Conservation (phyloP, 2,329 filamentous ascomycete genomes). For the Fonsecaea nubica region DNA sequence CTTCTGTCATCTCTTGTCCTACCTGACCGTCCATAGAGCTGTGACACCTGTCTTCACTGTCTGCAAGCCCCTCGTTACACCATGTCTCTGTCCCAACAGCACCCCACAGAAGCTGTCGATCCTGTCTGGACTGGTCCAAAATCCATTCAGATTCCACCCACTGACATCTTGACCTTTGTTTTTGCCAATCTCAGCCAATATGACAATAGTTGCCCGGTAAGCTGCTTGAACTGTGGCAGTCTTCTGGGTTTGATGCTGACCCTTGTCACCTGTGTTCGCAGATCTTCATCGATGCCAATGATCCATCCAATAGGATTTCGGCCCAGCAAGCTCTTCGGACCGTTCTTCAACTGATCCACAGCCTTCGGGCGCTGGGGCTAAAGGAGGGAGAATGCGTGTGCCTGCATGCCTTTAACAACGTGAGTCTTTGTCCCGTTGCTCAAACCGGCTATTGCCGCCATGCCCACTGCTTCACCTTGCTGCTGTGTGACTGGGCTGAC, state of each 20-base stretch:
- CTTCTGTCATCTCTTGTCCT: conserved; percentile 22
- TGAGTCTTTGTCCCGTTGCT: conserved; percentile 43
- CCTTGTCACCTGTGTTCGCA: conserved; percentile 15
- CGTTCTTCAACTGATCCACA: conserved; percentile 50
- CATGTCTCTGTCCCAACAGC: conserved; percentile 28
- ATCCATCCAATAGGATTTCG: conserved; percentile 48
- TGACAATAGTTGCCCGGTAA: conserved; percentile 46
- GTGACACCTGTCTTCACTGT: conserved; percentile 28
- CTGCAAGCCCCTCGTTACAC: conserved; percentile 35
- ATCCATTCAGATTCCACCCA: conserved; percentile 21
- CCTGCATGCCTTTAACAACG: conserved; percentile 52
- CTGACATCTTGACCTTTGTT: conserved; percentile 52
- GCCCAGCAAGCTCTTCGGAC: conserved; percentile 45
- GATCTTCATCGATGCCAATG: conserved; percentile 53
- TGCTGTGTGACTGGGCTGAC: conserved; percentile 30
- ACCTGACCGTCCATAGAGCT: conserved; percentile 25
- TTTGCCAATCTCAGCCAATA: conserved; percentile 47
- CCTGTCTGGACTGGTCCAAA: conserved; percentile 27
- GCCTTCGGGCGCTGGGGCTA: conserved; percentile 49
- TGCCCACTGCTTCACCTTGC: conserved; percentile 28
- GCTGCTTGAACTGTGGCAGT: conserved; percentile 18
- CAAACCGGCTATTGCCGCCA: conserved; percentile 34
- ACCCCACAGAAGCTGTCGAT: conserved; percentile 7
- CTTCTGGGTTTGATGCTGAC: conserved; percentile 9
- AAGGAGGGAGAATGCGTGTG: conserved; percentile 52